Base-by-base conservation (phyloP, 1,284 basidiomycete species). In the Puccinia horiana region DNA sequence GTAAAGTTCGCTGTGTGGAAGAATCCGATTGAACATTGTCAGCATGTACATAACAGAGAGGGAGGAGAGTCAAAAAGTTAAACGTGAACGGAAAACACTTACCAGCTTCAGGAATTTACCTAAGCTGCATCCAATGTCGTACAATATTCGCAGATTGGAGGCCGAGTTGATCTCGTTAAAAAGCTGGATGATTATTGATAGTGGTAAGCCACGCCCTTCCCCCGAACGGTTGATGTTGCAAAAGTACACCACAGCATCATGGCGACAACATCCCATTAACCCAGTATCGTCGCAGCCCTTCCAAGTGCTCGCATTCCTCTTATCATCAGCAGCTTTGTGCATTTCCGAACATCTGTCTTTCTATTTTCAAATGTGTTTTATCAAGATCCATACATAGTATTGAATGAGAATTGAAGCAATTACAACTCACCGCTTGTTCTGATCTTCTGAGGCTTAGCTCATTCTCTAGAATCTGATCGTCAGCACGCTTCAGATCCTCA, bases 261-360 rank as follows among this genome's bases (percentile, higher is more conserved):
- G 74, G 2, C 74, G 26, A 40, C 54, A 56, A 32, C 35, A 58
- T 11, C 74, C 74, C 20, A 76, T n/a, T 3, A 76, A 16, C 23
- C 74, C 74, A 42, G 74, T 58, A 32, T 76, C 54, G 26, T 76
- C 74, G 26, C 54, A 61, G 14, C 74, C 74, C 16, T 76, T 76
- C 54, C 52, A 76, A n/a, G 74, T 37, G 14, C n/a, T 54, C 5
- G 26, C 35, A 32, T 52, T 73, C 23, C 47, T 20, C 32, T 32
- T 73, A n/a, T 75, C 73, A 35, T 75, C 73, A 37, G 74, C 54
- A 3, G 74, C 42, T 20, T 56, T 58, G 29, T 76, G 74, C 37
- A 18, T 4, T 35, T 56, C 54, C 12, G 54, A 18, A 42, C 74
- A 76, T 42, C 54, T 23, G 35, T 58, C 52, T 54, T 54, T 42